These are phyloP conservation scores for Talaromyces sp. DNA, from an alignment of 2,329 filamentous ascomycete genomes.

Conservation along the genomic window DNA sequence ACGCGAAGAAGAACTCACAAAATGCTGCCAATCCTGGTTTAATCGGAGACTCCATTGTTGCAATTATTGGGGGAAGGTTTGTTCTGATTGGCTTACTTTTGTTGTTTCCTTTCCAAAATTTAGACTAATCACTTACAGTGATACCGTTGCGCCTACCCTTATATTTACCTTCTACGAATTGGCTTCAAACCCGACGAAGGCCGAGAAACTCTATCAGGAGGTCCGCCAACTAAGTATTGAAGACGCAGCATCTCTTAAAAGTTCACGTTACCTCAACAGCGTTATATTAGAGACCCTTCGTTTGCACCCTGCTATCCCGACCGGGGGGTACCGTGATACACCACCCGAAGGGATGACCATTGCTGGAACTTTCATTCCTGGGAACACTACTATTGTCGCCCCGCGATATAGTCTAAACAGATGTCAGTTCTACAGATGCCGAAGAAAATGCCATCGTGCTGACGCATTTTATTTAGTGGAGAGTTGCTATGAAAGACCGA, in stretches of 20 bases:
- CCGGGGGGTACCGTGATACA: not conserved
- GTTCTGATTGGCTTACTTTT: too few species aligned
- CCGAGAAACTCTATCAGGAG: not conserved
- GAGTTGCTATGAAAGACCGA: too few species aligned
- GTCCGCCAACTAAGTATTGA: not conserved
- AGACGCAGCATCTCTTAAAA: not conserved
- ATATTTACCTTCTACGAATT: not conserved
- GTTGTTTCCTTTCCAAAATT: too few species aligned
- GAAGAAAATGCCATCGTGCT: too few species aligned
- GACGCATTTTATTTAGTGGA: too few species aligned
- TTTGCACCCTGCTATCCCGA: not conserved
- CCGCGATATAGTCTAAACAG: not conserved
- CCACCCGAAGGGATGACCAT: not conserved
- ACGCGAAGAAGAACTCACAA: too few species aligned
- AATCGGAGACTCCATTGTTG: too few species aligned
- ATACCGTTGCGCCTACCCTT: not conserved
- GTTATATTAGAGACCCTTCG: not conserved
- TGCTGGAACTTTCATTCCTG: not conserved
- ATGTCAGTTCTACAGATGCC: not conserved
- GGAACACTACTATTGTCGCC: not conserved
- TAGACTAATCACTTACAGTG: not conserved
- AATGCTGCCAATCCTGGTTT: too few species aligned
- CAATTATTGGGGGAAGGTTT: too few species aligned
- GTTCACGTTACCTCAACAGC: not conserved
- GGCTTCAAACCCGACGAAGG: not conserved